A percentile compares a stretch with the other conserved stretches of the same genome.
Evolutionary conservation across 805 yeast species (phyloP).

Genomic region (Kluyveromyces aestuarii): DNA sequence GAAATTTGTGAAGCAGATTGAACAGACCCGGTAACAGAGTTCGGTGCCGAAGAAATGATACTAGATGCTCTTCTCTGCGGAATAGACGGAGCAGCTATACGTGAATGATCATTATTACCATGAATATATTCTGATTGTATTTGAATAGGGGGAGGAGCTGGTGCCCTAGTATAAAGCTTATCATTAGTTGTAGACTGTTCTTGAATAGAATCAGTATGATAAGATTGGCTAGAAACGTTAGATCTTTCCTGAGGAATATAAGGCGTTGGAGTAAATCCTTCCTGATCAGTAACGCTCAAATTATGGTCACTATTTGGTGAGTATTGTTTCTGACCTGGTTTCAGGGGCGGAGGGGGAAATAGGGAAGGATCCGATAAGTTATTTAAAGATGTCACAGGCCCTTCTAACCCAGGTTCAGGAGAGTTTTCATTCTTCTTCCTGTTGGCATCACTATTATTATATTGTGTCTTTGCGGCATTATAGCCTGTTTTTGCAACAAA

Average conservation of each 20-base stretch:
- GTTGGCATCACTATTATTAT: slow-evolving; percentile 13
- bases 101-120: neutral
- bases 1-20: too few relatives aligned
- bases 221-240: neutral
- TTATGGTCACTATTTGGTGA: neutral
- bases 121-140: neutral
- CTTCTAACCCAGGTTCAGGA: neutral
- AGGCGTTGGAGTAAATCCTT: neutral
- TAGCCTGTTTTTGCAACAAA: slow-evolving; percentile 34
- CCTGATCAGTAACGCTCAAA: neutral
- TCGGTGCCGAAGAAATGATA: too few relatives aligned
- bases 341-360: slow-evolving; percentile 34
- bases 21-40: too few relatives aligned
- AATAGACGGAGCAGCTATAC: neutral
- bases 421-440: slow-evolving; percentile 5
- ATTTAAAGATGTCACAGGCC: slow-evolving; percentile 6
- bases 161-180: slow-evolving; percentile 1
- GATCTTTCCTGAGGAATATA: neutral
- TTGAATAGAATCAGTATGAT: neutral
- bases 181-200: neutral
- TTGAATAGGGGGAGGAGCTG: slow-evolving; percentile 3
- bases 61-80: too few relatives aligned
- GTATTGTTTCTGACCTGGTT: slow-evolving; percentile 29
- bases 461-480: slow-evolving; percentile 30
- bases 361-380: slow-evolving; percentile 10